Base-by-base conservation (phyloP, 1,284 basidiomycete species). In the Cutaneotrichosporon sp. region DNA sequence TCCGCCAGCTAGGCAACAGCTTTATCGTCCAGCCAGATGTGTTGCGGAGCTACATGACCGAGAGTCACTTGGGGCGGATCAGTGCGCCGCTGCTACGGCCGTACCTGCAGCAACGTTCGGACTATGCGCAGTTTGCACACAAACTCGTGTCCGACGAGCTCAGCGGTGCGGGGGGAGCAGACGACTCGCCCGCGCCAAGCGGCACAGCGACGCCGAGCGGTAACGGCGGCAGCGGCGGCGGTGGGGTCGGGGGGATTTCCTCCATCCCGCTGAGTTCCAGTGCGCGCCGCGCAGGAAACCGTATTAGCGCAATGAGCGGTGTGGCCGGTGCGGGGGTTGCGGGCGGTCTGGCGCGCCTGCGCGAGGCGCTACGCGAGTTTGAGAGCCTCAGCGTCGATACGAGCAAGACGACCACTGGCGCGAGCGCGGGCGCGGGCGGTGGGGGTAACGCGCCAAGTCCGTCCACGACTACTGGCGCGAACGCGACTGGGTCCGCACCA, bases 11-110 rank as follows among this genome's bases (percentile, higher is more conserved):
- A 1, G 96, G 96, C 64, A 96, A 97, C 69, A 82, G 94, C 54
- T 99, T 97, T 80, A 86, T 97, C 62, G 88, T 97, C 42, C 86
- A 86, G 56, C 91, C 92, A 4, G 90, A 94, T 58, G 90, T 91
- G 54, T 81, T 97, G 60, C 88, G 88, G 61, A 88, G 90, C 1
- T 97, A 93, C 76, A 88, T 96, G 73, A 87, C 86, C 4, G 92
- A 94, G 66, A 86, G 86, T 49, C 89, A 91, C 69, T 83, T 97
- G 7, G 90, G 90, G 8, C 83, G 89, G 18, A 92, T 99, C 63
- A 94, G 98, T 65, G 78, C 88, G 4, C 80, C 81, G 14, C 79
- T 97, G 22, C 80, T 99, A 26, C 85, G 87, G 45, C 96, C 96
- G 0, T 99, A 97, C 70, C 81, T 99, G 21, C 83, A 87, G 38